Conservation (phyloP, 176 grass and related monocot genomes). For the Aegilops umbellulata region DNA sequence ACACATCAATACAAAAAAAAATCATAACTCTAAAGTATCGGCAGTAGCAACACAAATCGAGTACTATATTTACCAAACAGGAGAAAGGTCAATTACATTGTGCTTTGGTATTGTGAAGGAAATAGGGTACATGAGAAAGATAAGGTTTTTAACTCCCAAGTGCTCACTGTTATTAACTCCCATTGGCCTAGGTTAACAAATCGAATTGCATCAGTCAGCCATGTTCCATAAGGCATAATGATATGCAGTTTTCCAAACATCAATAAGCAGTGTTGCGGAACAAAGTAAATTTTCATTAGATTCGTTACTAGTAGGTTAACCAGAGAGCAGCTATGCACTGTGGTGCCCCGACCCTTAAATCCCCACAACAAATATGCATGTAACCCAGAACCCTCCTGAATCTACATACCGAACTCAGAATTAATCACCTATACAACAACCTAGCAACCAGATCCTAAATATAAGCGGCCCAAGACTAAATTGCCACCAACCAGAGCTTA, state of each 20-base stretch:
- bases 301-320: background rate
- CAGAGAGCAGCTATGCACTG: background rate
- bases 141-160: background rate
- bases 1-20: no score
- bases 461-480: background rate
- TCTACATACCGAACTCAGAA: background rate
- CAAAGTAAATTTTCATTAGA: background rate
- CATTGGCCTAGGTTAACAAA: no score
- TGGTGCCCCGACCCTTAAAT: background rate
- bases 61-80: background rate
- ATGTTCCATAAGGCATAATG: background rate
- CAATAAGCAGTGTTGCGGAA: background rate
- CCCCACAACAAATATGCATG: background rate
- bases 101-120: background rate
- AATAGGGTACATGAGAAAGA: background rate
- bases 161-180: background rate
- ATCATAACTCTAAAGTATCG: no score
- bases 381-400: background rate
- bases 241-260: background rate
- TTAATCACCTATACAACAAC: background rate
- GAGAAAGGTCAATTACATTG: background rate
- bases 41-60: background rate
- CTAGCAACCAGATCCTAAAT: background rate
- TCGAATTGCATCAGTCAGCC: no score
- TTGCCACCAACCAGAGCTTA: background rate